These are phyloP conservation scores for Aspergillus diversus DNA, from an alignment of 495 filamentous ascomycete species.

Conservation along the genomic window DNA sequence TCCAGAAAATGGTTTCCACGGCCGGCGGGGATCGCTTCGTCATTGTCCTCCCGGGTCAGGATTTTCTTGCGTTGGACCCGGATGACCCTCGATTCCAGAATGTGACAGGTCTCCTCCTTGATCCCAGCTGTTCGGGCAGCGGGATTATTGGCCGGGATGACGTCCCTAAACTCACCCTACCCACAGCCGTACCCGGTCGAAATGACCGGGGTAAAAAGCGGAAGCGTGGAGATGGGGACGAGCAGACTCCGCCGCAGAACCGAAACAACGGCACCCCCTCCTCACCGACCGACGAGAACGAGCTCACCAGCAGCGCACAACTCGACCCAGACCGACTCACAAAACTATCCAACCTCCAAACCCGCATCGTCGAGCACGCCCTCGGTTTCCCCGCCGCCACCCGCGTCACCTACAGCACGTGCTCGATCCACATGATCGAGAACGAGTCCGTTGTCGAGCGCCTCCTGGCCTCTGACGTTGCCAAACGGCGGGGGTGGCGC, in stretches of 20 bases:
- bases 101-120: slow-evolving; percentile 77
- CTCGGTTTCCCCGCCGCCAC: slow-evolving; percentile 77
- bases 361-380: slow-evolving; percentile 77
- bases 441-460: slow-evolving; percentile 83
- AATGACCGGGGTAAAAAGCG: slow-evolving; percentile 33
- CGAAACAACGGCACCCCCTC: slow-evolving; percentile 3
- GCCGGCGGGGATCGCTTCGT: slow-evolving; percentile 71
- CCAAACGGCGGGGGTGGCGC: slow-evolving; percentile 72
- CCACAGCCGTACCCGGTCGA: slow-evolving; percentile 29
- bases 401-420: slow-evolving; percentile 88
- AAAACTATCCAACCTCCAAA: slow-evolving; percentile 77
- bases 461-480: slow-evolving; percentile 67
- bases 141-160: slow-evolving; percentile 90
- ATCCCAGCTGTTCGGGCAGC: slow-evolving; percentile 93
- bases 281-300: slow-evolving; percentile 41
- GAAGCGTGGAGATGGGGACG: slow-evolving; percentile 39
- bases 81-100: slow-evolving; percentile 50
- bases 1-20: slow-evolving; percentile 78
- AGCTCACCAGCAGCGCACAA: slow-evolving; percentile 28
- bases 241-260: slow-evolving; percentile 1
- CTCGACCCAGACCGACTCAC: slow-evolving; percentile 56
- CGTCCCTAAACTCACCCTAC: slow-evolving; percentile 59
- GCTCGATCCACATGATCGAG: slow-evolving; percentile 81
- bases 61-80: slow-evolving; percentile 80
- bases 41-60: slow-evolving; percentile 66